Evolutionary conservation across 345 rosid genomes (phyloP).

Genomic region (Eucalyptus sp.): DNA sequence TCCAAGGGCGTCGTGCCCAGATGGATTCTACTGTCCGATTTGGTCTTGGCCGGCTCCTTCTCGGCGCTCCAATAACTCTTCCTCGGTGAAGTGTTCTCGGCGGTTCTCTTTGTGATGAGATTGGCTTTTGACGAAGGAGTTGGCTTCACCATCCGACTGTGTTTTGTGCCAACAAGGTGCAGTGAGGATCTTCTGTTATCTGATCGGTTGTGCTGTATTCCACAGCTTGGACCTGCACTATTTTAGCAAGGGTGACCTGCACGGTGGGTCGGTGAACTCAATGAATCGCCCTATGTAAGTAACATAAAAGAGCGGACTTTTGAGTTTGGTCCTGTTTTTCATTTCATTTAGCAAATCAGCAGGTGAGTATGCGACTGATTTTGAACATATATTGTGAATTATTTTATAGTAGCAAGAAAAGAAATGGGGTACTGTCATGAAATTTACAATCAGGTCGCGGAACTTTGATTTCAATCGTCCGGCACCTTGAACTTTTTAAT

Average conservation of each 20-base stretch:
- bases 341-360: neutral
- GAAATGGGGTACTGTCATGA: neutral
- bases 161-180: slow-evolving; percentile 50
- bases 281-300: no score
- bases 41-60: slow-evolving; percentile 45
- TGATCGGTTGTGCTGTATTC: slow-evolving; percentile 4
- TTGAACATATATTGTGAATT: neutral
- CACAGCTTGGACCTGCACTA: neutral
- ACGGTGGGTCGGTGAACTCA: neutral
- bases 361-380: neutral
- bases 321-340: neutral
- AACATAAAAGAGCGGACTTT: neutral
- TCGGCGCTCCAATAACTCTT: slow-evolving; percentile 64
- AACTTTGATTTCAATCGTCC: neutral
- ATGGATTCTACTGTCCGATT: slow-evolving; percentile 43
- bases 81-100: slow-evolving; percentile 17
- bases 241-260: neutral
- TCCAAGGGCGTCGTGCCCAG: slow-evolving; percentile 42
- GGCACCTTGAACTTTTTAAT: neutral
- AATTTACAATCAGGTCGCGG: neutral
- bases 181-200: slow-evolving; percentile 19
- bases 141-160: slow-evolving; percentile 36
- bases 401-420: neutral
- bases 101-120: slow-evolving; percentile 7
- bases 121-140: slow-evolving; percentile 54